Percentiles rank a stretch among this genome's conserved stretches.
These are phyloP conservation scores for Eimeria sp. DNA, from an alignment of 169 alveolate species.

Conservation along the genomic window DNA sequence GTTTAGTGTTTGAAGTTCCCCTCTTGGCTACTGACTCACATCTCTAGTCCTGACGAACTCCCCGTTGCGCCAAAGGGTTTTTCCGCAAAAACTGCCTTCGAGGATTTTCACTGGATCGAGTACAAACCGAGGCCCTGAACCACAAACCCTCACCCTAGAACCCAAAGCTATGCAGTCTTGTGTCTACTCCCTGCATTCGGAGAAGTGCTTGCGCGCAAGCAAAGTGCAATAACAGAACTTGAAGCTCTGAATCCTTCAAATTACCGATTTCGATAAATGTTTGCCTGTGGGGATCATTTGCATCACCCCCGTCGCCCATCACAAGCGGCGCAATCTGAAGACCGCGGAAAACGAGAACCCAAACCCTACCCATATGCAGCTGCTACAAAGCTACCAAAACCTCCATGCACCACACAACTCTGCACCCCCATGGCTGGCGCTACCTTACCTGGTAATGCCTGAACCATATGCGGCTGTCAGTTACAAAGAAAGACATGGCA, in stretches of 20 bases:
- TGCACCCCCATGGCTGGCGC: background rate
- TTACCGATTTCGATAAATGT: conserved; percentile 88
- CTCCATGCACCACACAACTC: background rate
- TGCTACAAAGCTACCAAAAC: background rate
- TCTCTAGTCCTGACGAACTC: conserved; percentile 62
- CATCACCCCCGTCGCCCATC: conserved; percentile 81
- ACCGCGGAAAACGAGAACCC: background rate
- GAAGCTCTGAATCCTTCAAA: background rate
- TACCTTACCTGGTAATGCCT: conserved; percentile 91
- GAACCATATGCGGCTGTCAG: conserved; percentile 94
- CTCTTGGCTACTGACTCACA: conserved; percentile 37
- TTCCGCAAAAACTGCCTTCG: conserved; percentile 93
- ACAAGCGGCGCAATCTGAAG: conserved; percentile 88
- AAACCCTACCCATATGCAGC: background rate
- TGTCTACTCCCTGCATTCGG: background rate
- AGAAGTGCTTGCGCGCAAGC: background rate
- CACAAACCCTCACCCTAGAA: background rate
- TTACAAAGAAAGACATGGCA: conserved; percentile 91
- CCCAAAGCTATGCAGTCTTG: background rate
- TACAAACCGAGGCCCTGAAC: conserved; percentile 94
- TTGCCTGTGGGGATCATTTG: conserved; percentile 89
- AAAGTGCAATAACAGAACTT: background rate
- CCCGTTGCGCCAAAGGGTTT: conserved; percentile 81
- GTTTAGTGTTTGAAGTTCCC: background rate
- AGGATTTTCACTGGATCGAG: conserved; percentile 93